These are phyloP conservation scores for Silene vulgaris DNA, from an alignment of 179 eudicot genomes.

Conservation along the genomic window DNA sequence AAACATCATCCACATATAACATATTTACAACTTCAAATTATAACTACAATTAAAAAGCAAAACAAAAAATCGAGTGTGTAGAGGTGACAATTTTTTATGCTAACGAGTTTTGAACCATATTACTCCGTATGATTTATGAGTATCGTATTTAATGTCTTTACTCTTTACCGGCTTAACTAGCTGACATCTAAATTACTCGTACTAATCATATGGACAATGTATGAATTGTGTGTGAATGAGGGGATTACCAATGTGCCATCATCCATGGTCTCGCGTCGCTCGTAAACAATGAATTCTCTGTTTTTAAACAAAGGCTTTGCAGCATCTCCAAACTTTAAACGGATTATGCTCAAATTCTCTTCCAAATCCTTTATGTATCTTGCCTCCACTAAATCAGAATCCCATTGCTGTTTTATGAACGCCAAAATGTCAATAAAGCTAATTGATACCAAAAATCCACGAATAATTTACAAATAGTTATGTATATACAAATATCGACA, in stretches of 20 bases:
- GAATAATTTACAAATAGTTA: too few relatives aligned
- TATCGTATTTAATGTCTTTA: too few relatives aligned
- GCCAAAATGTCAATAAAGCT: background rate
- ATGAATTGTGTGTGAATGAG: background rate
- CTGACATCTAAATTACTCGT: too few relatives aligned
- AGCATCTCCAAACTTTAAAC: constrained; percentile 63
- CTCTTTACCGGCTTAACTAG: too few relatives aligned
- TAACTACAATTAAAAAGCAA: too few relatives aligned
- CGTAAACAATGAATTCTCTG: constrained; percentile 83
- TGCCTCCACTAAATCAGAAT: constrained; percentile 70
- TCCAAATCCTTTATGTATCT: constrained; percentile 77
- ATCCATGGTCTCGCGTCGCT: constrained; percentile 87
- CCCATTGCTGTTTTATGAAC: constrained; percentile 70
- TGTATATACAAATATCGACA: too few relatives aligned
- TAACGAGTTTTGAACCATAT: background rate
- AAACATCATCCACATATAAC: background rate
- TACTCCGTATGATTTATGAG: too few relatives aligned
- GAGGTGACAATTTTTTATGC: too few relatives aligned
- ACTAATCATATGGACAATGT: background rate
- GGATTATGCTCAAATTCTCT: constrained; percentile 69
- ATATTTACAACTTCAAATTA: background rate
- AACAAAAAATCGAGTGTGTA: too few relatives aligned
- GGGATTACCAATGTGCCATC: constrained; percentile 74
- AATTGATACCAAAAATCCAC: too few relatives aligned
- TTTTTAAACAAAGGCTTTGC: constrained; percentile 77